Evolutionary conservation across 1,284 basidiomycete species (phyloP).

Genomic region (Pyrrhoderma noxium): DNA sequence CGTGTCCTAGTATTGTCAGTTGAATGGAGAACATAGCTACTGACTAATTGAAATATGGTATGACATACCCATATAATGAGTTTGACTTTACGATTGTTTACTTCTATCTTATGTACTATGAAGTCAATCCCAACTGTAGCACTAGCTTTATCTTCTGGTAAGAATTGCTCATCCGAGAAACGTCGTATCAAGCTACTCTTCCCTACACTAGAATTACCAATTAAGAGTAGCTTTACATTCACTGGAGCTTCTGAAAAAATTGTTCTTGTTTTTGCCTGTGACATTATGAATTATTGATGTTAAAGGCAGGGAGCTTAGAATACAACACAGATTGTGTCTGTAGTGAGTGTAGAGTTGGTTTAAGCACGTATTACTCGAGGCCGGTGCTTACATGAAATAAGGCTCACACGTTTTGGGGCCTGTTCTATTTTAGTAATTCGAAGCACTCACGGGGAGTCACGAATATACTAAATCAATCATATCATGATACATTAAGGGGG

Average conservation of each 20-base stretch:
- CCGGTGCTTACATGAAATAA: too few species aligned
- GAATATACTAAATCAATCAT: too few species aligned
- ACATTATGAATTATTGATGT: background rate
- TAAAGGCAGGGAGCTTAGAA: background rate
- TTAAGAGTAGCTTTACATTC: conserved; percentile 67
- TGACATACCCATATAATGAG: conserved; percentile 73
- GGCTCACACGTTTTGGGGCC: too few species aligned
- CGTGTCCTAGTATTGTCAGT: conserved; percentile 55
- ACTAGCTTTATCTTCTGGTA: conserved; percentile 89
- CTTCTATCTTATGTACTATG: conserved; percentile 76
- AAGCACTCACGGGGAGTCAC: too few species aligned
- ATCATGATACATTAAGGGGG: too few species aligned
- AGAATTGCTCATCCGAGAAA: conserved; percentile 95
- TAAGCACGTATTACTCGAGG: too few species aligned
- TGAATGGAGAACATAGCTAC: background rate
- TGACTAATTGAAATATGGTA: too few species aligned
- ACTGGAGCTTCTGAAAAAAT: conserved; percentile 29
- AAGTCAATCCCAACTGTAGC: conserved; percentile 92
- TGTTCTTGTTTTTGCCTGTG: conserved; percentile 1
- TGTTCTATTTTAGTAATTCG: too few species aligned
- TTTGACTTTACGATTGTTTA: conserved; percentile 73
- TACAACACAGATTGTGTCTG: too few species aligned
- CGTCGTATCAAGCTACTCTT: conserved; percentile 85
- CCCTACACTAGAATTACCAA: conserved; percentile 89
- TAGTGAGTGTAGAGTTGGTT: too few species aligned